Base-by-base conservation (phyloP, 2,329 filamentous ascomycete species). In the Berkeleyomyces rouxiae region DNA sequence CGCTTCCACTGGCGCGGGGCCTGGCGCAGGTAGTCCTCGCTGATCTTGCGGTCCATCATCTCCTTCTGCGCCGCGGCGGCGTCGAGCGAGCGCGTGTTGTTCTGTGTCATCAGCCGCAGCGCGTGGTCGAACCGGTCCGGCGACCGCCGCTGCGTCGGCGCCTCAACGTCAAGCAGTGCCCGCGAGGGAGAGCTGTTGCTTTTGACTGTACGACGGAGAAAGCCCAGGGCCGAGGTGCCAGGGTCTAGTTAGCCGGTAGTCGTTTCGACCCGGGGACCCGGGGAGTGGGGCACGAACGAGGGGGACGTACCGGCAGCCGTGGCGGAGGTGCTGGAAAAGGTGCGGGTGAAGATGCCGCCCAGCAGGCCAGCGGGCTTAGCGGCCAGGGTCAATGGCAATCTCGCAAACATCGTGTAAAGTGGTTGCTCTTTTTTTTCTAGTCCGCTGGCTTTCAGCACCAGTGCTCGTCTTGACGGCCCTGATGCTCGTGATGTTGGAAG, bases 1-100 rank as follows among this genome's bases (percentile, higher is more conserved):
- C 76, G 69, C 68, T 79, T 78, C 86, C 87, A 97, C 47, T 80
- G 78, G 58, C 91, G 84, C 43, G 82, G 79, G 73, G 85, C 79
- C 73, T 88, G 84, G 66, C 74, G 77, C 68, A 83, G 74, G 71
- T 83, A 82, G 66, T 83, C 81, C 53, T 75, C 74, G 61, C 73
- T 74, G 57, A 72, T 68, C 69, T 74, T 74, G 66, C 71, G 70
- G 44, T 66, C 64, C 63, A 65, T 64, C 64, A 63, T 66, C 59
- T 65, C 67, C 58, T 67, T 66, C 66, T 67, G 66, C 63, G 67
- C 65, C 62, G 67, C 65, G 13, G 40, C 47, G 9, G 62, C 47
- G 16, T 61, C 61, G 37, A 37, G 51, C 37, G 61, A 59, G 31
- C 63, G 68, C 67, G 59, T 67, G 61, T 44, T 68, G 67, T 66